Evolutionary conservation across 192 early-diverging fungal genomes (phyloP), one percentile per base, ranked within the genome.

Genomic region (Linnemannia exigua): DNA sequence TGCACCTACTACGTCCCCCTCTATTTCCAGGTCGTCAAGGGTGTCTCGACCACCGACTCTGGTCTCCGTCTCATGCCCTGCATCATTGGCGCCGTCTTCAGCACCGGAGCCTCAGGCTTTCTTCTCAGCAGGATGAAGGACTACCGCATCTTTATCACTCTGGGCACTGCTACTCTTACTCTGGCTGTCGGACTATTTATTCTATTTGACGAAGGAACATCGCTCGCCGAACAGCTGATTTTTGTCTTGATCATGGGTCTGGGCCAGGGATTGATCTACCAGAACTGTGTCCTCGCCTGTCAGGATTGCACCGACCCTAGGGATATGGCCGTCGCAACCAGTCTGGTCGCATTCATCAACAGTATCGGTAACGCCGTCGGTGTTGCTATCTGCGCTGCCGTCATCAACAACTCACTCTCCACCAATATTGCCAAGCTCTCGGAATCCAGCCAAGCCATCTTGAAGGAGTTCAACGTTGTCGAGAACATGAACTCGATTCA

Each of bases 11-110:
- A 96, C 88, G 72, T 95, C 14, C 93, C 95, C 28, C 61, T 93
- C 28, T 97, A 94, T 89, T 96, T 97, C 81, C 93, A 97, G 86
- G 88, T 97, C 54, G 94, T 97, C 28, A 87, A 92, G 52, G 93
- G 91, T 31, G 91, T 93, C 37, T 86, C 90, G 25, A 93, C 96
- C 1, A 96, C 94, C 5, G 80, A 88, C 12, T 91, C 95, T 6
- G 97, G 97, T n/a, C 61, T 96, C 22, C 88, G 93, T 20, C 79
- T 93, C 73, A 89, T 98, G 72, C 95, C 96, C 5, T 91, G 92
- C 33, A 89, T 96, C 14, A 54, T 94, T 17, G 94, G 93, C 22
- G 86, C 93, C 19, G 92, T 95, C 19, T 25, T 95, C 22, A 84
- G 92, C 33, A 92, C 91, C 28, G 91, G 97, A n/a, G 3, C 50